Base-by-base conservation (phyloP, 495 filamentous ascomycete species). In the Aspergillus heteromorphus region DNA sequence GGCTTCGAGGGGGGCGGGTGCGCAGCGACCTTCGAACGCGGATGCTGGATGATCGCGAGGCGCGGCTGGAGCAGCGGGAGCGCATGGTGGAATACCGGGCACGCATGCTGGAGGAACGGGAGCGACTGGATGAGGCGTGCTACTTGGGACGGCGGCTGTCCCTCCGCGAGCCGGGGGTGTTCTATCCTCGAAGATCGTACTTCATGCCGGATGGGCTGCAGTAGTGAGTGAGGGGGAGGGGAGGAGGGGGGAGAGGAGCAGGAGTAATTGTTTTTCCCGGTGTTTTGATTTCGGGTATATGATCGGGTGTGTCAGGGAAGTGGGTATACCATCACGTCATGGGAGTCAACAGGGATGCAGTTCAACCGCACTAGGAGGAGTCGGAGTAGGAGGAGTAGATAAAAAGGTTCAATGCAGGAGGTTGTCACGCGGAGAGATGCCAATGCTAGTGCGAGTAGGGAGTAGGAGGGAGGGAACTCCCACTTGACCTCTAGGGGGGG, bases 11-110 rank as follows among this genome's bases (percentile, higher is more conserved):
- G 17, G 34, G 40, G 6, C 54, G 57, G 18, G 36, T 40, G 13
- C 51, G 54, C 3, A 58, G 67, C 48, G 69, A 70, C 9, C 49
- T 66, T 17, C 64, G 71, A 6, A 65, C 53, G 31, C 67, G 62
- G 41, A 61, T 72, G 42, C 59, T 70, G 34, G 61, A 65, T 11
- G 31, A 62, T 8, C 67, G 67, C 18, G 69, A 73, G 47, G 60
- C 64, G 19, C 50, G 62, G 6, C 43, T 71, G 42, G 62, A 63
- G 27, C 57, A 50, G 10, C 63, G 66, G 17, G 68, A 69, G 53
- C 59, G 60, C 11, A 36, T 57, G 13, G 43, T 66, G 18, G 55
- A 64, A 11, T 49, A 49, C 21, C 63, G 60, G 17, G 54, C 55
- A 1, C 42, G 58, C 42, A 55, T 63, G 30, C 58, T 70, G 9